Evolutionary conservation across 2,329 filamentous ascomycete species (phyloP).

Genomic region (Penicillium aurantiogriseum): DNA sequence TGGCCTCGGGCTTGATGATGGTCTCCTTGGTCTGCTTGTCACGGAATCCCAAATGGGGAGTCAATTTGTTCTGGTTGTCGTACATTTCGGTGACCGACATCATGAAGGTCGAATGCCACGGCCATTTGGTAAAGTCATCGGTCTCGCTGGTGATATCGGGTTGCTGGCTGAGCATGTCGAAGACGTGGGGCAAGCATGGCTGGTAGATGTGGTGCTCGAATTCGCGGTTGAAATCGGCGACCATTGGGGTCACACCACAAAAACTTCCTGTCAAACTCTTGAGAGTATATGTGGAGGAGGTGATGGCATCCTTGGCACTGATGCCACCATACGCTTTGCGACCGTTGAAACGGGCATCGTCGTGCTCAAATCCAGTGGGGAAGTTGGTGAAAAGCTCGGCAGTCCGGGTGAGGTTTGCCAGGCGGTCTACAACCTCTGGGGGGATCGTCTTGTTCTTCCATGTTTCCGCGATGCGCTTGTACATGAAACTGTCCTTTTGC

Average conservation of each 20-base stretch:
- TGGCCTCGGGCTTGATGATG: conserved; percentile 24
- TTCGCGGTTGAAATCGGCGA: conserved; percentile 47
- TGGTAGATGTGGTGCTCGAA: conserved; percentile 46
- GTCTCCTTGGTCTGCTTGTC: conserved; percentile 30
- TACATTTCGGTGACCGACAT: conserved; percentile 34
- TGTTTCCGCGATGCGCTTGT: conserved; percentile 37
- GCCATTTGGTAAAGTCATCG: conserved; percentile 32
- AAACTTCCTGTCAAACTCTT: conserved; percentile 46
- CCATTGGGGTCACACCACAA: conserved; percentile 45
- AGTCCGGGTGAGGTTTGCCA: conserved; percentile 31
- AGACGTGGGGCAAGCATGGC: conserved; percentile 45
- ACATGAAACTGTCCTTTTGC: conserved; percentile 39
- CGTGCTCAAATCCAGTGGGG: conserved; percentile 26
- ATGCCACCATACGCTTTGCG: conserved; percentile 41
- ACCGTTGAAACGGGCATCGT: conserved; percentile 16
- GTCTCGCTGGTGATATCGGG: conserved; percentile 22
- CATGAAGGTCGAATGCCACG: conserved; percentile 36
- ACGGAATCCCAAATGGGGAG: conserved; percentile 28
- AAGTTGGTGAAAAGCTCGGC: conserved; percentile 32
- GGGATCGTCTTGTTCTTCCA: conserved; percentile 39
- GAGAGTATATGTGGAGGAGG: conserved; percentile 46
- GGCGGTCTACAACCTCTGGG: conserved; percentile 23
- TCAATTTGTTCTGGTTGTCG: conserved; percentile 32
- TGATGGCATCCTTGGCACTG: conserved; percentile 43
- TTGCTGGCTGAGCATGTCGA: conserved; percentile 27